A percentile compares a stretch with the other conserved stretches of the same genome.
These are phyloP conservation scores for Schizosaccharomyces cryophilus DNA, from an alignment of 805 yeast genomes.

Conservation along the genomic window DNA sequence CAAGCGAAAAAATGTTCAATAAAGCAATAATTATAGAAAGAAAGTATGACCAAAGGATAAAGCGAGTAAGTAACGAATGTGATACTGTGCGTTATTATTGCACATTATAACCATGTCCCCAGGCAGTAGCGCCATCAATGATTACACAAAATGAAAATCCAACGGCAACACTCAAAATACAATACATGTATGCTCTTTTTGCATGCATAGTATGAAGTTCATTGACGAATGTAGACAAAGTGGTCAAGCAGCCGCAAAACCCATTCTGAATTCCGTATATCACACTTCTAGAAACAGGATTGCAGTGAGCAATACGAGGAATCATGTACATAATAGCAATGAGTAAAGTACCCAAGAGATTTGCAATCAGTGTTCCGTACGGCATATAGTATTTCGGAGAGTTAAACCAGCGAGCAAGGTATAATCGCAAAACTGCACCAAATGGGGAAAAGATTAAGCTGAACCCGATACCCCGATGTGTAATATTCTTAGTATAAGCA, in stretches of 20 bases:
- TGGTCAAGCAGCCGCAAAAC: slow-evolving; percentile 10
- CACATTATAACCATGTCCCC: not conserved
- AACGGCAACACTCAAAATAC: not conserved
- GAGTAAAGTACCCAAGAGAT: slow-evolving; percentile 8
- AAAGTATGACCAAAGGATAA: not conserved
- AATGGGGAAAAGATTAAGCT: slow-evolving; percentile 9
- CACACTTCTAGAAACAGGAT: slow-evolving; percentile 6
- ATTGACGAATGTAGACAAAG: slow-evolving; percentile 10
- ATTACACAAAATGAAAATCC: not conserved
- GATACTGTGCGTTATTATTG: no score
- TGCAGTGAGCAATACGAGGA: slow-evolving; percentile 4
- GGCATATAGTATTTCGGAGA: not conserved
- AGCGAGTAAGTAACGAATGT: no score
- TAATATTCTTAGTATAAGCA: slow-evolving; percentile 6
- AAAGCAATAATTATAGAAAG: no score
- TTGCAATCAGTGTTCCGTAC: slow-evolving; percentile 5
- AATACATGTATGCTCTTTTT: not conserved
- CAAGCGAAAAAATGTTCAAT: no score
- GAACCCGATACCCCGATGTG: slow-evolving; percentile 9
- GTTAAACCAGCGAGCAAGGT: not conserved
- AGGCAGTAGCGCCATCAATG: not conserved
- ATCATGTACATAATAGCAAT: slow-evolving; percentile 5
- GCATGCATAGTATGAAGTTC: slow-evolving; percentile 7
- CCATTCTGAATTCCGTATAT: slow-evolving; percentile 9
- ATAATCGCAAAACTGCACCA: slow-evolving; percentile 9